Evolutionary conservation across 116 monocot species (phyloP).

Genomic region (Zostera marina): DNA sequence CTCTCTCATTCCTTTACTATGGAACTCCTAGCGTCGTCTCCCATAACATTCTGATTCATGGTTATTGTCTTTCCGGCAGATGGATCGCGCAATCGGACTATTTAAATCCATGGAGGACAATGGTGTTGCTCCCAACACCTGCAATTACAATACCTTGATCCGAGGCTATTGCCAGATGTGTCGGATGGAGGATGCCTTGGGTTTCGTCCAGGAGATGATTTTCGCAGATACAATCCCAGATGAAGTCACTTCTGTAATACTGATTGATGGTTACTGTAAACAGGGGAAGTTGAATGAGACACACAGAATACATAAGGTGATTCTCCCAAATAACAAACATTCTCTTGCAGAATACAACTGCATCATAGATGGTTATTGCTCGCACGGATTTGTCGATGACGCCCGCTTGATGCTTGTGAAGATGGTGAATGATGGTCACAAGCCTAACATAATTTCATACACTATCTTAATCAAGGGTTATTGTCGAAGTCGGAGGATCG

Average conservation of each 20-base stretch:
- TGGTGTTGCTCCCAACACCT: slow-evolving; percentile 3
- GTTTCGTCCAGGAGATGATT: slow-evolving; percentile 7
- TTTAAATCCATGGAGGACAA: slow-evolving; percentile 4
- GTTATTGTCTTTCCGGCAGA: slow-evolving; percentile 8
- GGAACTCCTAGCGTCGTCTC: slow-evolving; percentile 3
- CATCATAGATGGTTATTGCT: slow-evolving; percentile 21
- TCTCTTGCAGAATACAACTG: slow-evolving; percentile 13
- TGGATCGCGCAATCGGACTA: slow-evolving; percentile 8
- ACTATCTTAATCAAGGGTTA: slow-evolving; percentile 14
- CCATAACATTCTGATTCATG: slow-evolving; percentile 12
- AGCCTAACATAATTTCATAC: slow-evolving; percentile 2
- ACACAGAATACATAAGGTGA: slow-evolving; percentile 7
- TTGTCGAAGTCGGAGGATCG: slow-evolving; percentile 6
- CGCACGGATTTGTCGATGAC: slow-evolving; percentile 9
- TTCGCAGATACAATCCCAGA: slow-evolving; percentile 8
- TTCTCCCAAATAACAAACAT: slow-evolving; percentile 7
- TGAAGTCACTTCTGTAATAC: slow-evolving; percentile 12
- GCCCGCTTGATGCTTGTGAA: slow-evolving; percentile 1
- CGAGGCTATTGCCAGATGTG: slow-evolving; percentile 6
- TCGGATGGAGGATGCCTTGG: slow-evolving; percentile 13
- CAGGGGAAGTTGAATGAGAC: slow-evolving; percentile 13
- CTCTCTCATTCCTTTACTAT: too few species aligned
- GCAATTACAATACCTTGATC: slow-evolving; percentile 12
- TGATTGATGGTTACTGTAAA: slow-evolving; percentile 22
- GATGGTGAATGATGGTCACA: slow-evolving; percentile 8